Base-by-base conservation (phyloP, 2,329 filamentous ascomycete genomes). In the Immersiporthe knoxdaviesiana region DNA sequence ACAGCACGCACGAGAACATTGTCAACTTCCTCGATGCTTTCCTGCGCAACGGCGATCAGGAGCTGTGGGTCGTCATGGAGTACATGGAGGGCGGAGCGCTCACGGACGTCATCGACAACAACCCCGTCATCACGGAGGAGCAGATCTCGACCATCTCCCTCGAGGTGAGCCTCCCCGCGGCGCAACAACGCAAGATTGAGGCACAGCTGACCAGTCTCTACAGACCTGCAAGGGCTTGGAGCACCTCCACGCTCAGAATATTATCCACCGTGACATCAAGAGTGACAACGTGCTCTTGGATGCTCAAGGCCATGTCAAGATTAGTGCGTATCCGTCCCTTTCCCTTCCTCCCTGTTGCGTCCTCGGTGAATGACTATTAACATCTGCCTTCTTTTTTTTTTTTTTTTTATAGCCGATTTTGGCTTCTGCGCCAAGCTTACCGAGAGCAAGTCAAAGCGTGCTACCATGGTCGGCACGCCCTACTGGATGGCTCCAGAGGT, bases 401-500 rank as follows among this genome's bases (percentile, higher is more conserved):
- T 41, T 41, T 4, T 41, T 11, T 41, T 47, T 21, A 6, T 76
- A 96, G 94, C 96, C 75, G 96, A 99, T 88, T 99, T 99, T 78
- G 96, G 96, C 74, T 98, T 99, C 87, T 98, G 94, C 79, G 96
- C 96, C 79, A 98, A 98, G 84, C 91, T 99, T 72, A 98, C 95
- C 47, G 96, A 98, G 79, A 91, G 94, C 73, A 97, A 97, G 82
- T 96, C 89, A 75, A 98, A 99, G 86, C 94, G 96, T 80, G 94
- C 95, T 58, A 99, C 96, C 69, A 98, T 99, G 96, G 96, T 99
- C 67, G 96, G 96, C 73, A 99, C 96, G 44, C 96, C 96, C 21
- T 99, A 98, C 85, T 99, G 96, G 96, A 99, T 99, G 96, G 96
- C 96, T 11, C 96, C 96, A 50, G 96, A 99, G 81, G 96, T 99